Percentiles rank a stretch among this genome's conserved stretches.
Evolutionary conservation across 371 early-diverging fungal genomes (phyloP).

Genomic region (Syncephalis plumigaleata): DNA sequence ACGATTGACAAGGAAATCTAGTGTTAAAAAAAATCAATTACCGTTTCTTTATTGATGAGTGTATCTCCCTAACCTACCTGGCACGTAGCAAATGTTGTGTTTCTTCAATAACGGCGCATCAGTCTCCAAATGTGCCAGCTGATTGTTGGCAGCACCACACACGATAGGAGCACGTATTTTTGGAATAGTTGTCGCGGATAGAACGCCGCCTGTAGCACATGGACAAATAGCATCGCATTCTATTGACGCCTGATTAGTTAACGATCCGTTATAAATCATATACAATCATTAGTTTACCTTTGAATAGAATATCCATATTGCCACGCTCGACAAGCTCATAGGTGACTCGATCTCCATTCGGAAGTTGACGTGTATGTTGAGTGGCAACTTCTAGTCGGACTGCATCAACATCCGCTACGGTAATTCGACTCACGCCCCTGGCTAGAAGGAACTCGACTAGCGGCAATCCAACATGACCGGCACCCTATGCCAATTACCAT

Average conservation of each 20-base stretch:
- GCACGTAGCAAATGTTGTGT: slow-evolving; percentile 11
- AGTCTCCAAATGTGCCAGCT: slow-evolving; percentile 9
- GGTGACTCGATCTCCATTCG: not conserved
- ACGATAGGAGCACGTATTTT: slow-evolving; percentile 16
- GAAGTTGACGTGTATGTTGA: not conserved
- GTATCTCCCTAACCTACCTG: slow-evolving; percentile 5
- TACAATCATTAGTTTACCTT: slow-evolving; percentile 6
- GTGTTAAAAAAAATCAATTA: not conserved
- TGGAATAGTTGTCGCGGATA: slow-evolving; percentile 14
- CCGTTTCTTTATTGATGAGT: not conserved
- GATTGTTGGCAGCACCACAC: slow-evolving; percentile 23
- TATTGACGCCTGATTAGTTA: not conserved
- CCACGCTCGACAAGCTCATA: slow-evolving; percentile 1
- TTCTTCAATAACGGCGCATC: not conserved
- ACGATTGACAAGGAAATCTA: slow-evolving; percentile 19
- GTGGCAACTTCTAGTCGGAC: not conserved
- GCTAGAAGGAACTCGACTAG: slow-evolving; percentile 1
- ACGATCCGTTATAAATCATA: no score
- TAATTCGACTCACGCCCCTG: not conserved
- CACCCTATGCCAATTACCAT: slow-evolving; percentile 1
- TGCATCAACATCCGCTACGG: slow-evolving; percentile 2
- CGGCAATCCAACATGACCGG: slow-evolving; percentile 1
- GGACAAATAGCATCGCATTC: slow-evolving; percentile 19
- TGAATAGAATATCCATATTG: slow-evolving; percentile 13
- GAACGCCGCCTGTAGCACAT: slow-evolving; percentile 19